Evolutionary conservation across 2,329 filamentous ascomycete species (phyloP).

Genomic region (Pseudocercospora pini-densiflorae): DNA sequence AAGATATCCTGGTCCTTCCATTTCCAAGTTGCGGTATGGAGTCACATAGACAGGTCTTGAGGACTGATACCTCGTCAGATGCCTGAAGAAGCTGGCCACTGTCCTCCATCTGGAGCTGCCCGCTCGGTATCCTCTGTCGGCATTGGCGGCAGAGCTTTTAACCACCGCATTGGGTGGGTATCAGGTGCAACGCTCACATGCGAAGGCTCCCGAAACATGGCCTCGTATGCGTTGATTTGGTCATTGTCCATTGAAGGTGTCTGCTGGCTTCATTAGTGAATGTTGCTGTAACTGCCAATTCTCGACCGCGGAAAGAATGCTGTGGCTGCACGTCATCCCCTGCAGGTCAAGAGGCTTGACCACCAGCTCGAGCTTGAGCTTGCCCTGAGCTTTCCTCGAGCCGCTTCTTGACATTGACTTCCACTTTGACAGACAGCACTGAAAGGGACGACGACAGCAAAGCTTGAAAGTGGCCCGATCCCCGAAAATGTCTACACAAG

Average conservation of each 20-base stretch:
- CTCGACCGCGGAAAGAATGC: no score
- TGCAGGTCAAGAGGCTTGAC: neutral
- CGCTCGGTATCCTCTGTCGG: slow-evolving; percentile 2
- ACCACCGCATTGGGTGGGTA: neutral
- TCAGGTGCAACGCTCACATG: neutral
- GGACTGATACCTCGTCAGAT: neutral
- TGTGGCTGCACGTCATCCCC: neutral
- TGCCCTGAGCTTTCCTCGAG: neutral
- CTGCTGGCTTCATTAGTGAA: neutral
- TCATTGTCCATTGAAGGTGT: neutral
- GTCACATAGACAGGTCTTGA: neutral
- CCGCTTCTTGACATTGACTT: neutral
- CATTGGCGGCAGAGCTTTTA: slow-evolving; percentile 9
- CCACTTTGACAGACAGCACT: neutral
- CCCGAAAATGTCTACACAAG: slow-evolving; percentile 31
- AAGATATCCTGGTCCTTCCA: slow-evolving; percentile 66
- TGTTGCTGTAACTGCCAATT: neutral
- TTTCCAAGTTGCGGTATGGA: slow-evolving; percentile 31
- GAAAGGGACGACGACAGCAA: neutral
- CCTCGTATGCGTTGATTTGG: neutral
- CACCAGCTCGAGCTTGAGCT: neutral
- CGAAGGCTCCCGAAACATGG: neutral
- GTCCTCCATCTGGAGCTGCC: neutral
- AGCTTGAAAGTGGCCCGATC: neutral
- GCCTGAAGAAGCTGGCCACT: neutral